These are phyloP conservation scores for Saprolegnia diclina DNA, from an alignment of 352 stramenopile species.

Conservation along the genomic window DNA sequence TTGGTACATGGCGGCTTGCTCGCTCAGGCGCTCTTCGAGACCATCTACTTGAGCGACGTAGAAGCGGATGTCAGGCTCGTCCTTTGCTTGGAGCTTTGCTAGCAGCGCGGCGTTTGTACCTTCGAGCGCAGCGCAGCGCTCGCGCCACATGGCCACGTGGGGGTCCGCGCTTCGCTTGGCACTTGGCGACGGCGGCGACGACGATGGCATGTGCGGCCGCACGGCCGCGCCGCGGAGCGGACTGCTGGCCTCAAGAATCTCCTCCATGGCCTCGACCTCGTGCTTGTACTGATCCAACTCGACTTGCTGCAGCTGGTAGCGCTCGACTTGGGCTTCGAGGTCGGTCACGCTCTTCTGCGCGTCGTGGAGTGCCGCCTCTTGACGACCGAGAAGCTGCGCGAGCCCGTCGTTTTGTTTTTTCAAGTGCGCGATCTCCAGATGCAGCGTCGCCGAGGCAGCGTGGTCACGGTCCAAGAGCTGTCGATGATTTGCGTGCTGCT, in stretches of 20 bases:
- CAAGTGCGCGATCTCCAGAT: not conserved
- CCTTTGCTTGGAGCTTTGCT: not conserved
- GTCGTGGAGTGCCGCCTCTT: not conserved
- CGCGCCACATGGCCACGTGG: not conserved
- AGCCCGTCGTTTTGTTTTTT: constrained; percentile 3
- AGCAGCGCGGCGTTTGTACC: not conserved
- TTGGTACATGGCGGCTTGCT: constrained; percentile 22
- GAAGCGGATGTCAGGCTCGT: constrained; percentile 6
- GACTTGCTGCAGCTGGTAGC: constrained; percentile 3
- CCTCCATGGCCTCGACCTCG: constrained; percentile 25
- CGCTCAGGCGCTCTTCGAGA: constrained; percentile 20
- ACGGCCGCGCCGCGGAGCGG: constrained; percentile 4
- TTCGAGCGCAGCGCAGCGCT: not conserved
- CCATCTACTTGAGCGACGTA: constrained; percentile 24
- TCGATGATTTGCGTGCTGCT: not conserved
- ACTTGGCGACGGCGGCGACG: not conserved
- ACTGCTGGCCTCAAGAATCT: constrained; percentile 13
- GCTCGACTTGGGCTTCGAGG: not conserved
- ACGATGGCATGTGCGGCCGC: not conserved
- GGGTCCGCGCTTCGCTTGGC: not conserved
- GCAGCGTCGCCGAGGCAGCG: not conserved
- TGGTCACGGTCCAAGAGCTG: not conserved
- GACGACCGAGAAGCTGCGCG: not conserved
- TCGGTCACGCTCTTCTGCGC: not conserved
- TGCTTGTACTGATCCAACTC: constrained; percentile 26